Conservation (phyloP, 108 stramenopile genomes). For the Cyclotella sp. region DNA sequence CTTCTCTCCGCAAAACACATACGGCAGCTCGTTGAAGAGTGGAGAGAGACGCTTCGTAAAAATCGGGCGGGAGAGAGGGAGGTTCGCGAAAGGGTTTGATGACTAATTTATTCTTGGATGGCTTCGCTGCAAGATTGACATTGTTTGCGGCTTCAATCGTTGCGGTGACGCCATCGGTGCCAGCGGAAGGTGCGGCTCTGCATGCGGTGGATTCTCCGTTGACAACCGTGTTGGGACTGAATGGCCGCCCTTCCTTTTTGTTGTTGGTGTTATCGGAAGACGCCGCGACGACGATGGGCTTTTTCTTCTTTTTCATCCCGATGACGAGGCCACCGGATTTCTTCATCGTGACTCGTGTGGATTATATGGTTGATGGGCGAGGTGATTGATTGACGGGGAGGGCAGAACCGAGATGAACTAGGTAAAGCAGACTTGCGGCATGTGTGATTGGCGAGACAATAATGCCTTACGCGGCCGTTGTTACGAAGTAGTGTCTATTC, state of each 20-base stretch:
- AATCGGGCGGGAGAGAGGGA: slow-evolving; percentile 72
- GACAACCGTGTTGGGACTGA: not conserved
- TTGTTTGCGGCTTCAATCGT: not conserved
- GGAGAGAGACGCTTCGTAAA: slow-evolving; percentile 64
- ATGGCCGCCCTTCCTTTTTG: not conserved
- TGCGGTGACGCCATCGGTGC: not conserved
- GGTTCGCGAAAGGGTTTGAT: slow-evolving; percentile 83
- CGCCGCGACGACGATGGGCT: not conserved
- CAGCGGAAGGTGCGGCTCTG: not conserved
- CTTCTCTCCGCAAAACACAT: slow-evolving; percentile 33
- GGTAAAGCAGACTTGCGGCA: too few species aligned
- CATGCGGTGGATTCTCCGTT: not conserved
- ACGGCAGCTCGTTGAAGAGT: slow-evolving; percentile 59
- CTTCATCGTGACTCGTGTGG: slow-evolving; percentile 1
- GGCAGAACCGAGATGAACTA: too few species aligned
- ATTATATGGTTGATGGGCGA: not conserved
- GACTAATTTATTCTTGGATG: slow-evolving; percentile 43
- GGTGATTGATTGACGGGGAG: not conserved
- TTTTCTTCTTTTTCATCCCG: slow-evolving; percentile 15
- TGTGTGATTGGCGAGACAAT: too few species aligned
- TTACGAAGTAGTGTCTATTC: too few species aligned
- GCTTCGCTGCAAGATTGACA: not conserved
- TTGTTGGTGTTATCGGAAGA: not conserved
- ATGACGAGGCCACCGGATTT: slow-evolving; percentile 22
- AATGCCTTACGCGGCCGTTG: too few species aligned